Base-by-base conservation (phyloP, 1,139 yeast genomes). In the Suhomyces bolitotheri region DNA sequence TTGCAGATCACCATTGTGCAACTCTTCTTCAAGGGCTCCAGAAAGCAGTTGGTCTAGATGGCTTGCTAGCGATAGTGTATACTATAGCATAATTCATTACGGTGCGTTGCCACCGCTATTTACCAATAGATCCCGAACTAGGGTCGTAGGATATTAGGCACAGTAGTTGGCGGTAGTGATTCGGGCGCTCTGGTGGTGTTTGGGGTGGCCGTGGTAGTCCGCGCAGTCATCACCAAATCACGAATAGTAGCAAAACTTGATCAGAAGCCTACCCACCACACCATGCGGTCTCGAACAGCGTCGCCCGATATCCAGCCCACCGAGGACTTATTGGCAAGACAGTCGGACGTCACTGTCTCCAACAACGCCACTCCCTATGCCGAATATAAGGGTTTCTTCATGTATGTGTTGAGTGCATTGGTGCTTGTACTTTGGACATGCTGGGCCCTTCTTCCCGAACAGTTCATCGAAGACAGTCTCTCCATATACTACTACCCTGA, bases 1-100 rank as follows among this genome's bases (percentile, higher is more conserved):
- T 74, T 85, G 55, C 97, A 92, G 59, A 87, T 90, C 39, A 66
- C 81, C 26, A 78, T 89, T 40, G 95, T 92, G 31, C 95, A 88
- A 62, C 75, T 83, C 56, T 83, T 88, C 70, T 89, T 90, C 75
- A 83, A 80, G 60, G 89, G 89, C 43, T 73, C 92, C 19, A 77
- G 95, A 66, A 85, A 79, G 59, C 92, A 83, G 58, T 68, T 82
- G 45, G 95, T 87, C 24, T 86, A 27, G 21, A 9, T n/a, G 16
- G 3, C 16, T 15, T 5, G 15, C n/a, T n/a, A n/a, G n/a, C n/a
- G n/a, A n/a, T n/a, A n/a, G n/a, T n/a, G n/a, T n/a, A n/a, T n/a
- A n/a, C n/a, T 22, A 22, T 11, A 23, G 16, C 13, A 23, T 23
- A 23, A 4, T 12, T 19, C 8, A 7, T 7, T 19, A 19, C 9